Evolutionary conservation across 352 stramenopile genomes (phyloP).

Genomic region (Thalassiosira mediterranea): DNA sequence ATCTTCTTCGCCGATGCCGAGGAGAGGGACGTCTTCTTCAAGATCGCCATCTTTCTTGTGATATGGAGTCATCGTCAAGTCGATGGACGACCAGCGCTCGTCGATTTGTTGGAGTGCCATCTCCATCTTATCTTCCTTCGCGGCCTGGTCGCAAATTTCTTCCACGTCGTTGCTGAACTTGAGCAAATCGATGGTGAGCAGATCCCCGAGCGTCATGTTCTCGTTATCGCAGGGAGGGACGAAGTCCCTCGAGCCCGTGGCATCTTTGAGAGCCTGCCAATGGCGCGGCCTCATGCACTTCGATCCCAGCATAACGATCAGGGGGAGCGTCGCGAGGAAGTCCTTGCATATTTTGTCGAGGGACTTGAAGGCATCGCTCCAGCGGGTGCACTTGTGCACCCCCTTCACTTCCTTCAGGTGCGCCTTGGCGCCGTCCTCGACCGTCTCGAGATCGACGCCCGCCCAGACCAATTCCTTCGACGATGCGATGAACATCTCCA

Average conservation of each 20-base stretch:
- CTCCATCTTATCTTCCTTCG: slow-evolving; percentile 96
- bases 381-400: slow-evolving; percentile 92
- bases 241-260: slow-evolving; percentile 89
- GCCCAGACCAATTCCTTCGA: slow-evolving; percentile 90
- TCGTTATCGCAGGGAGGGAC: slow-evolving; percentile 92
- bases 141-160: slow-evolving; percentile 95
- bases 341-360: slow-evolving; percentile 86
- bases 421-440: slow-evolving; percentile 94
- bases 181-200: slow-evolving; percentile 92
- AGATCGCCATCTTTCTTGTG: slow-evolving; percentile 88
- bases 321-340: slow-evolving; percentile 86
- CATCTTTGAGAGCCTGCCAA: slow-evolving; percentile 90
- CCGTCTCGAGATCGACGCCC: slow-evolving; percentile 89
- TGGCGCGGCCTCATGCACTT: slow-evolving; percentile 91
- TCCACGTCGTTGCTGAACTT: slow-evolving; percentile 94
- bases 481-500: slow-evolving; percentile 89
- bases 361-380: slow-evolving; percentile 90
- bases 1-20: slow-evolving; percentile 94
- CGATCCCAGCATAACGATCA: slow-evolving; percentile 80
- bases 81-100: slow-evolving; percentile 90
- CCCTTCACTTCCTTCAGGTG: slow-evolving; percentile 93
- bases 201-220: slow-evolving; percentile 88
- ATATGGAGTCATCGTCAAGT: slow-evolving; percentile 93
- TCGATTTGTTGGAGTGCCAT: slow-evolving; percentile 90
- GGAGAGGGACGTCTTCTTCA: slow-evolving; percentile 87